These are phyloP conservation scores for Trichoderma atroviride DNA, from an alignment of 2,329 filamentous ascomycete genomes.

Conservation along the genomic window DNA sequence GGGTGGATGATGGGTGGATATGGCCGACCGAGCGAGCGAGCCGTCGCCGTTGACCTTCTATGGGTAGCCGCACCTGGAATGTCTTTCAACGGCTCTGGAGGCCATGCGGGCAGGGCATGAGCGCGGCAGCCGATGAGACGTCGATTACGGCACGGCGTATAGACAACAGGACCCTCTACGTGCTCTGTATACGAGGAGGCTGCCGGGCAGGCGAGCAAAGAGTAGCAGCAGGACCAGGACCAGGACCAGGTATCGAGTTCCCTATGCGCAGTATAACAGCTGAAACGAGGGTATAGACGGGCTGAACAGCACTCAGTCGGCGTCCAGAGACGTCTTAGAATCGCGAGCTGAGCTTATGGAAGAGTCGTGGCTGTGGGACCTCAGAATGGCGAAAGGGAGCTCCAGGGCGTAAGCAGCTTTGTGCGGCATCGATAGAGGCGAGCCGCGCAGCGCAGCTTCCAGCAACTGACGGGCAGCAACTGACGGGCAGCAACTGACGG, in stretches of 20 bases:
- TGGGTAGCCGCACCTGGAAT: slow-evolving; percentile 9
- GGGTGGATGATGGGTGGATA: slow-evolving; percentile 22
- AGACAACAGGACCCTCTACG: neutral
- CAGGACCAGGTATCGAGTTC: neutral
- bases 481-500: no score
- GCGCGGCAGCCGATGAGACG: neutral
- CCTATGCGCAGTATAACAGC: neutral
- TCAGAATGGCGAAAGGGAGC: neutral
- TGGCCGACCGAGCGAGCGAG: slow-evolving; percentile 14
- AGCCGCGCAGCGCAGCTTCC: neutral
- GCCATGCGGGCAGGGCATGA: slow-evolving; percentile 14
- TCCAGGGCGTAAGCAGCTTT: neutral
- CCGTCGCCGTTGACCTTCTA: slow-evolving; percentile 21
- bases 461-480: neutral
- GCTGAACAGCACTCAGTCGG: neutral
- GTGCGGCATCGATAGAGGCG: neutral
- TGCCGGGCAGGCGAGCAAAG: neutral
- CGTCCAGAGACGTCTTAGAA: neutral
- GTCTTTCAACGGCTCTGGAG: neutral
- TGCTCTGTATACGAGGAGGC: neutral
- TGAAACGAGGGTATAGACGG: neutral
- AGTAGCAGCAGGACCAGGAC: neutral
- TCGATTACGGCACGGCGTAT: neutral
- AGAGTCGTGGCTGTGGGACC: neutral
- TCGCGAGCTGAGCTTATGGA: neutral